Evolutionary conservation across 2,329 filamentous ascomycete species (phyloP).

Genomic region (Zasmidium citrigriseum): DNA sequence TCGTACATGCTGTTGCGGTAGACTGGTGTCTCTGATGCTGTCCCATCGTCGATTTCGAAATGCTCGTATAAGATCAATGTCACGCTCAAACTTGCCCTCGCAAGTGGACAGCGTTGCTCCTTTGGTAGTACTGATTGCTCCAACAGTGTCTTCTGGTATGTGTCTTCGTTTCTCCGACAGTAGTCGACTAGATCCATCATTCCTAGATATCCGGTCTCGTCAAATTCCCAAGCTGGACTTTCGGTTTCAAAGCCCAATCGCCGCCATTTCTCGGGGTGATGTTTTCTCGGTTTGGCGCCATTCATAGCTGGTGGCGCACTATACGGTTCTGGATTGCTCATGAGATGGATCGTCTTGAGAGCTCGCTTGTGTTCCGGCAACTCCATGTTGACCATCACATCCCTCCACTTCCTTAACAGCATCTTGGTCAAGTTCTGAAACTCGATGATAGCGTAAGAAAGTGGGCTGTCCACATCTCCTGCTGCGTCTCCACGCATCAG

Average conservation of each 20-base stretch:
- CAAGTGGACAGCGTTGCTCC: slow-evolving; percentile 79
- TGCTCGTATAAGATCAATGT: slow-evolving; percentile 91
- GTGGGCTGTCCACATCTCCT: slow-evolving; percentile 84
- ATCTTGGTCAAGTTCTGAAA: slow-evolving; percentile 72
- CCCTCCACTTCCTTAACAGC: slow-evolving; percentile 72
- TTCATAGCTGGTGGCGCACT: slow-evolving; percentile 41
- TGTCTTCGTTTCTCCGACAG: slow-evolving; percentile 86
- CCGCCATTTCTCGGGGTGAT: slow-evolving; percentile 91
- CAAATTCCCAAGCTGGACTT: slow-evolving; percentile 82
- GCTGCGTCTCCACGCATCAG: slow-evolving; percentile 93
- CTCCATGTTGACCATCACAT: slow-evolving; percentile 81
- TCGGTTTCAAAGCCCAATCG: slow-evolving; percentile 89
- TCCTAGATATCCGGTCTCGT: slow-evolving; percentile 81
- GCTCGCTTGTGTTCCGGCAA: slow-evolving; percentile 84
- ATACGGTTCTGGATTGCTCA: slow-evolving; percentile 54
- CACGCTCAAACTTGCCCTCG: slow-evolving; percentile 80
- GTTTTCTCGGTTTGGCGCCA: slow-evolving; percentile 53
- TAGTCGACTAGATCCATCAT: slow-evolving; percentile 98
- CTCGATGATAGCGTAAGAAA: slow-evolving; percentile 85
- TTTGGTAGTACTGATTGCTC: slow-evolving; percentile 78
- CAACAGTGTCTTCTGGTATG: slow-evolving; percentile 85
- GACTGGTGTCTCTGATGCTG: slow-evolving; percentile 15
- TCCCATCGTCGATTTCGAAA: slow-evolving; percentile 74
- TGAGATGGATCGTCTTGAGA: slow-evolving; percentile 80
- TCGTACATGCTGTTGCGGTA: slow-evolving; percentile 17